phyloP scores from a whole-genome alignment of 441 rosid genomes.

The Corymbia calophylla region DNA sequence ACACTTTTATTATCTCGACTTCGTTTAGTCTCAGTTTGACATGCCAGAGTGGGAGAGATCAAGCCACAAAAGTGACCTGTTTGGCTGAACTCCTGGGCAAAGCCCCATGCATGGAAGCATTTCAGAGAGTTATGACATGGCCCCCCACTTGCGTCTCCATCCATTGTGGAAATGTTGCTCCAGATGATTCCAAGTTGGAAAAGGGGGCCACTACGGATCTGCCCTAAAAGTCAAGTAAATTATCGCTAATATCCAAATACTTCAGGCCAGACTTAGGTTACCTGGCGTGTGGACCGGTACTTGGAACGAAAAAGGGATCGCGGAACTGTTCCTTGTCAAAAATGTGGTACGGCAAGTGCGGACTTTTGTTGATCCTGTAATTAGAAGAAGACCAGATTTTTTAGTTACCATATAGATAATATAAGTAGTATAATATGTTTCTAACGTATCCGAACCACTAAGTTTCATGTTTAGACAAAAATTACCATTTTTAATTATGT shows the following conservation, averaged over 20 bases:
- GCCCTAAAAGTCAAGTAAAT: not conserved
- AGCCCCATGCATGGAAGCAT: not conserved
- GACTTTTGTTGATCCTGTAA: not conserved
- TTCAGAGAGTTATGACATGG: too few relatives aligned
- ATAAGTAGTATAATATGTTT: accelerated
- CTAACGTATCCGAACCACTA: not conserved
- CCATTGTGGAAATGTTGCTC: not conserved
- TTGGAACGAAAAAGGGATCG: too few relatives aligned
- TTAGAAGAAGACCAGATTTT: not conserved
- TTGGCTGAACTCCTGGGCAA: not conserved
- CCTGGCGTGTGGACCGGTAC: not conserved
- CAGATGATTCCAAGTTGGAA: accelerated
- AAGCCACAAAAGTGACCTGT: not conserved
- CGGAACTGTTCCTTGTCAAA: too few relatives aligned
- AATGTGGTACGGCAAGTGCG: not conserved
- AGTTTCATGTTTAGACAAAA: not conserved
- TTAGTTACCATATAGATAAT: not conserved
- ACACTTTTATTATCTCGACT: too few relatives aligned
- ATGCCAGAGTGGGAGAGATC: not conserved
- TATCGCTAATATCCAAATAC: not conserved
- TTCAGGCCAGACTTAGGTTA: not conserved
- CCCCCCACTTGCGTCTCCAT: not conserved
- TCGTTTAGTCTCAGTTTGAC: too few relatives aligned
- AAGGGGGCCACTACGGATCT: not conserved
- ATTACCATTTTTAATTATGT: not conserved